Percentiles rank a stretch among this genome's conserved stretches.
phyloP scores from a whole-genome alignment of 2,329 filamentous ascomycete species.

The Dryadomyces sulphureus region DNA sequence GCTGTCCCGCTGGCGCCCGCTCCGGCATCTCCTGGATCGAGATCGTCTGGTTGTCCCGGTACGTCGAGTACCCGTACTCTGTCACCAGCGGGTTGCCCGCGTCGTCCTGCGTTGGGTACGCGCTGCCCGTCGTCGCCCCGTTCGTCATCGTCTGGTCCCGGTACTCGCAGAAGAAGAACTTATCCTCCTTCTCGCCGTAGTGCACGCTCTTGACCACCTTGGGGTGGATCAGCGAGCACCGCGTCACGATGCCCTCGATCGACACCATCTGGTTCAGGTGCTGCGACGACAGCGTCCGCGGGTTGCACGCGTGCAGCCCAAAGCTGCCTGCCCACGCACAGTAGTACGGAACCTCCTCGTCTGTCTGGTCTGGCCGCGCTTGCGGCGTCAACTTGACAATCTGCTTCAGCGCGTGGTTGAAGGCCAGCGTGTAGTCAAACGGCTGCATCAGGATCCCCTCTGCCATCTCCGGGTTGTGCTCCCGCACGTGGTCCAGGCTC shows the following conservation, averaged over 20 bases:
- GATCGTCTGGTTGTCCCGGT: conserved; percentile 92
- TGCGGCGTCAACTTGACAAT: conserved; percentile 69
- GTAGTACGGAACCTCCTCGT: conserved; percentile 76
- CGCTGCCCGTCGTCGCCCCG: conserved; percentile 73
- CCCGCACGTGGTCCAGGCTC: conserved; percentile 79
- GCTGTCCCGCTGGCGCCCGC: conserved; percentile 82
- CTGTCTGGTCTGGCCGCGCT: conserved; percentile 59
- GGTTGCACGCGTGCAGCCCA: conserved; percentile 87
- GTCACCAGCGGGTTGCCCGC: conserved; percentile 85
- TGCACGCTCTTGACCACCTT: conserved; percentile 99
- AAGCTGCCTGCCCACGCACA: conserved; percentile 97
- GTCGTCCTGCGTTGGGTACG: conserved; percentile 88
- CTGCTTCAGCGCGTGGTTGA: conserved; percentile 80
- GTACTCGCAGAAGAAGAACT: conserved; percentile 83
- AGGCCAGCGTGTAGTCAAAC: conserved; percentile 78
- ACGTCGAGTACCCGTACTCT: conserved; percentile 91
- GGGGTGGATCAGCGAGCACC: conserved; percentile 85
- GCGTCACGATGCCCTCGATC: conserved; percentile 91
- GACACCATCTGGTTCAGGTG: conserved; percentile 96
- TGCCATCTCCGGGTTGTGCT: conserved; percentile 73
- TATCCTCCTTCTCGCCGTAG: conserved; percentile 75
- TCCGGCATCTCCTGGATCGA: conserved; percentile 99
- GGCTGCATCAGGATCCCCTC: conserved; percentile 65
- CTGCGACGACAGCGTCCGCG: conserved; percentile 73
- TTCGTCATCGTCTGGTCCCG: conserved; percentile 96